Percentiles rank a stretch among this genome's conserved stretches.
phyloP scores from a whole-genome alignment of 768 basidiomycete species.

The Floccularia luteovirens region DNA sequence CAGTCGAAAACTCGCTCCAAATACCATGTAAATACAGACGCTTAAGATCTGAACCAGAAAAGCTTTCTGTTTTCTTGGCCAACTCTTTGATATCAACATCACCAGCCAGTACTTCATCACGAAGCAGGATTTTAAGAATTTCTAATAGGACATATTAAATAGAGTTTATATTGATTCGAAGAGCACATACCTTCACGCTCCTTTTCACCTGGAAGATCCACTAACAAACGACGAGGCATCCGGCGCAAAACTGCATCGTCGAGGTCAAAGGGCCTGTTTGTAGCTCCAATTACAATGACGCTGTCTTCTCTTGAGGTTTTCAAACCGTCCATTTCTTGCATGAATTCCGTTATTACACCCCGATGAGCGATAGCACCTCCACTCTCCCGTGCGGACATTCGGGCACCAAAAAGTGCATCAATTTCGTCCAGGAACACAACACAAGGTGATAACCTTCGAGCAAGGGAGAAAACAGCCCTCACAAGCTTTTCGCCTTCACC shows the following conservation, averaged over 20 bases:
- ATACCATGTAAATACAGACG: conserved; percentile 45
- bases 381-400: conserved; percentile 67
- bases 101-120: conserved; percentile 64
- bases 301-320: conserved; percentile 71
- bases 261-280: conserved; percentile 85
- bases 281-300: conserved; percentile 90
- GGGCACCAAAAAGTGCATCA: conserved; percentile 86
- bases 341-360: conserved; percentile 86
- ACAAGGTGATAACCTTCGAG: conserved; percentile 80
- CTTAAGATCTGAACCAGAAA: conserved; percentile 93
- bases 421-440: conserved; percentile 95
- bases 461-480: conserved; percentile 81
- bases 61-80: conserved; percentile 71
- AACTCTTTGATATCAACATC: conserved; percentile 57
- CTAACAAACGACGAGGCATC: conserved; percentile 76
- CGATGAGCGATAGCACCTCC: conserved; percentile 80
- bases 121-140: conserved; percentile 80
- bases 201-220: conserved; percentile 82
- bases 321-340: conserved; percentile 96
- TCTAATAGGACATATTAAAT: conserved; percentile 33
- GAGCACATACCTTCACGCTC: conserved; percentile 71
- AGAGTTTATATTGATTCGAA: conserved; percentile 1
- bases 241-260: conserved; percentile 90
- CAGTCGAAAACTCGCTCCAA: too few species aligned
- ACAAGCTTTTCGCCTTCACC: conserved; percentile 90